A percentile compares a stretch with the other conserved stretches of the same genome.
Evolutionary conservation across 2,329 filamentous ascomycete species (phyloP).

Genomic region (Ophiosphaerella herpotricha): DNA sequence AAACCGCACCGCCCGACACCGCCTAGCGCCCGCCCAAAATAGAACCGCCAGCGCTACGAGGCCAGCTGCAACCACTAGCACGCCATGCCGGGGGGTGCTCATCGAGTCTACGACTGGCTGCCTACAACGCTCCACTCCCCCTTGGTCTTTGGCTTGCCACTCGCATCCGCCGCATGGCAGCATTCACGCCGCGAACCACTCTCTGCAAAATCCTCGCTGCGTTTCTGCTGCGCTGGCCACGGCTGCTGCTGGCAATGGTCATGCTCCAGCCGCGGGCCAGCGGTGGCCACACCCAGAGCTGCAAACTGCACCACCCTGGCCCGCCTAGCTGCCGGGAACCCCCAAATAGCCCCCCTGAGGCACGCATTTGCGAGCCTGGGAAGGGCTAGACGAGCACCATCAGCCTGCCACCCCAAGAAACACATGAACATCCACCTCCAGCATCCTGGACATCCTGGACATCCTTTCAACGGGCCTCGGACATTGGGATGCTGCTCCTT

Average conservation of each 20-base stretch:
- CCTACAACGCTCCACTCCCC: no score
- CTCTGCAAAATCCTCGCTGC: background rate
- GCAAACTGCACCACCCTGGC: background rate
- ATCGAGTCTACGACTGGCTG: no score
- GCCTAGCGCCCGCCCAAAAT: slow-evolving; percentile 14
- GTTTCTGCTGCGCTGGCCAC: no score
- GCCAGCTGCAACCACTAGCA: slow-evolving; percentile 20
- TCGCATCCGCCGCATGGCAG: background rate
- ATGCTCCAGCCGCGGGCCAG: background rate
- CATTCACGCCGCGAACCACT: background rate
- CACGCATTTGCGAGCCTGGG: slow-evolving; percentile 18
- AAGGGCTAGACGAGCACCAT: slow-evolving; percentile 19
- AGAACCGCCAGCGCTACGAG: slow-evolving; percentile 7
- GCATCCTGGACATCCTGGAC: background rate
- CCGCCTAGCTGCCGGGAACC: slow-evolving; percentile 13
- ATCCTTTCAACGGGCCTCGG: background rate
- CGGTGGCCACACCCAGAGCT: background rate
- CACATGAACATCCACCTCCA: background rate
- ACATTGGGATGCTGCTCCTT: background rate
- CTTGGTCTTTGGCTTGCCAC: background rate
- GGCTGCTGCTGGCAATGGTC: background rate
- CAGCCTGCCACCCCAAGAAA: background rate
- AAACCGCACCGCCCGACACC: slow-evolving; percentile 1
- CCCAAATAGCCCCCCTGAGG: slow-evolving; percentile 20
- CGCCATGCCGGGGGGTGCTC: background rate